Evolutionary conservation across 768 basidiomycete genomes (phyloP).

Genomic region (Kwoniella shandongensis): DNA sequence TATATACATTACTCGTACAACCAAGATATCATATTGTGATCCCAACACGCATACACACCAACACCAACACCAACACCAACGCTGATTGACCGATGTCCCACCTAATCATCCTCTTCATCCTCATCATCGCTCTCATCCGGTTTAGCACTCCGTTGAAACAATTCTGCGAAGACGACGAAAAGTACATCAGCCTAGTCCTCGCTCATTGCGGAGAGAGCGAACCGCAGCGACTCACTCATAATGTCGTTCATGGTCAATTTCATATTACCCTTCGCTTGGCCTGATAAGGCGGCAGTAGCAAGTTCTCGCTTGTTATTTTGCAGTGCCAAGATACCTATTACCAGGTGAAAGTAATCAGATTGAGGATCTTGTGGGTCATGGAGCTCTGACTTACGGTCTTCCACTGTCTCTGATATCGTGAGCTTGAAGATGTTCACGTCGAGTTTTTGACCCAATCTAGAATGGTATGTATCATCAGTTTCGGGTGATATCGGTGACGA

Average conservation of each 20-base stretch:
- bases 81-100: too few relatives aligned
- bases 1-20: too few relatives aligned
- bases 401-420: constrained; percentile 80
- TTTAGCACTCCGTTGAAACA: constrained; percentile 10
- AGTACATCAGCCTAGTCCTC: too few relatives aligned
- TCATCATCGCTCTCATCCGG: constrained; percentile 16
- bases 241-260: constrained; percentile 79
- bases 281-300: constrained; percentile 78
- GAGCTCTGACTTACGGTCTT: constrained; percentile 75
- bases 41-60: too few relatives aligned
- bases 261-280: constrained; percentile 79
- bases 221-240: constrained; percentile 62
- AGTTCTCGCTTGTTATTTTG: constrained; percentile 89
- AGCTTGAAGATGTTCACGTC: constrained; percentile 72
- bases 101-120: not conserved
- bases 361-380: too few relatives aligned
- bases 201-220: too few relatives aligned
- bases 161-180: too few relatives aligned
- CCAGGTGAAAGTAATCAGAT: too few relatives aligned
- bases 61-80: too few relatives aligned
- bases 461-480: not conserved
- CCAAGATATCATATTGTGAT: too few relatives aligned
- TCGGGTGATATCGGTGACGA: constrained; percentile 1
- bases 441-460: constrained; percentile 73
- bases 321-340: constrained; percentile 59